Base-by-base conservation (phyloP, 225 moss, liverwort and hornwort genomes). In the Bryum argenteum region DNA sequence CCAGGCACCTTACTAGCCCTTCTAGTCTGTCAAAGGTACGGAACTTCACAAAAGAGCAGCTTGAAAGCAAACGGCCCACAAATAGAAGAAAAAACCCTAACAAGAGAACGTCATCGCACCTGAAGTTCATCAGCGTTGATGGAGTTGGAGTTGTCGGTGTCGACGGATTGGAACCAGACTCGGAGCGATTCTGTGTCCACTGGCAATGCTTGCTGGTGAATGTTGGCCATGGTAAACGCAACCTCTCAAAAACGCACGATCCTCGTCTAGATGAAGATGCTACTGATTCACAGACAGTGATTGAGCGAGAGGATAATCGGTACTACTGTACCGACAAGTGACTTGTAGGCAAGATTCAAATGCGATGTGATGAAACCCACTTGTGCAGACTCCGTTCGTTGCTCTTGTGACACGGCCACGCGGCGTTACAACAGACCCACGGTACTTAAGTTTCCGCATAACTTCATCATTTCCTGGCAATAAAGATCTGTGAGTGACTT, bases 161-260 rank as follows among this genome's bases (percentile, higher is more conserved):
- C 82, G 24, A 86, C 82, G 52, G 86, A 86, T 52, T 86, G 71
- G 72, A 86, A 86, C 82, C 86, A 86, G 65, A 83, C 63, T 4
- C 80, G 86, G 72, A 86, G 72, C 52, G 21, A 75, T 42, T 77
- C 65, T n/a, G 26, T 60, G 22, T 82, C 77, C 26, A 23, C 28
- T n/a, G 72, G 69, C 22, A 50, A 40, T 48, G 47, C 8, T 42
- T 56, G 14, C 37, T 67, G 67, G n/a, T 69, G 57, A 6, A 33
- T 33, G 47, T 47, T 58, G 28, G 72, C 84, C 84, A 83, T 83
- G 39, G 58, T 47, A 43, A 43, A 26, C 26, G 63, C 23, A 56
- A 39, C 6, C 60, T 41, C 11, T 48, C 48, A 48, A 11, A 48
- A 6, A 48, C 6, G 16, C 61, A 9, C 18, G 75, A 66, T 66